Base-by-base conservation (phyloP, 73 alveolate species). In the Symbiodinium pilosum region DNA sequence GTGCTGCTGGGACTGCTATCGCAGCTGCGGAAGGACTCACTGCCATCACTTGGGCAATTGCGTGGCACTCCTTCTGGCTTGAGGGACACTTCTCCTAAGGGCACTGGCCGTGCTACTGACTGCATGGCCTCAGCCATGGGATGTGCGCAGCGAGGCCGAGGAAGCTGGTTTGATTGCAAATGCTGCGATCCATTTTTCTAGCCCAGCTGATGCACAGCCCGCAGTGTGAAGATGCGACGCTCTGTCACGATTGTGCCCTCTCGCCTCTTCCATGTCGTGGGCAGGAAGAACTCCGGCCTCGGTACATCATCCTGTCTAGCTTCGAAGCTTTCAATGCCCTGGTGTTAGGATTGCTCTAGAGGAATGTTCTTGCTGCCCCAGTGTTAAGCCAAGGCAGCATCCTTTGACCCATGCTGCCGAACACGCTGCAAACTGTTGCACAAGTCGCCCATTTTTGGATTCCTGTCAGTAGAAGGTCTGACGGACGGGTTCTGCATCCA, bases 241-340 rank as follows among this genome's bases (percentile, higher is more conserved):
- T 30, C 1, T 4, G n/a, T 26, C 38, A 56, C 68, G 28, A 7
- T 34, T 56, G 8, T 32, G 42, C 26, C n/a, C 41, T 83, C n/a
- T n/a, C n/a, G n/a, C 92, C 92, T 83, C 59, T 30, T 87, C 94
- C 28, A 87, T 34, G 44, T 87, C 94, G 21, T 54, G 81, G 32
- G 94, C 94, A 7, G 94, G 73, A 38, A 87, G 85, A 36, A 87
- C 84, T 1, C 94, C 94, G 34, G 94, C 94, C 94, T 87, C 86
- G 34, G 56, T 68, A 21, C 68, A 16, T n/a, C 30, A 6, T n/a
- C n/a, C 73, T 54, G 73, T 6, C 20, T 3, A 54, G 73, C 18
- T 0, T 54, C n/a, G 32, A 14, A 30, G 73, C 73, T n/a, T n/a
- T 54, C 34, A 9, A 54, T 54, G 32, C 20, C 30, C 34, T n/a